A percentile compares a stretch with the other conserved stretches of the same genome.
These are phyloP conservation scores for Immersiella caudata DNA, from an alignment of 495 filamentous ascomycete species.

Conservation along the genomic window DNA sequence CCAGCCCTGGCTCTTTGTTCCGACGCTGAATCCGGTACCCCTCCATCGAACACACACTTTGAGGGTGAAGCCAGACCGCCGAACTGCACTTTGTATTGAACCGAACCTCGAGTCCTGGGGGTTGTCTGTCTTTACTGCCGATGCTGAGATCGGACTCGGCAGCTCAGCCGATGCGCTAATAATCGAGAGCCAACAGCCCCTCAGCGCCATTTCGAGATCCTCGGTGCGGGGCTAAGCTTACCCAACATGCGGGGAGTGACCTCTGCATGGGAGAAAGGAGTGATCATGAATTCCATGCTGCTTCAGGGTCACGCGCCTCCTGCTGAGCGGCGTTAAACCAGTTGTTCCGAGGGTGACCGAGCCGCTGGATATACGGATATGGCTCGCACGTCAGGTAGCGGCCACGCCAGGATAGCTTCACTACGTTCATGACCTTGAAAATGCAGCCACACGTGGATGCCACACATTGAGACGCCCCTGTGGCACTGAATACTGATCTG, in stretches of 20 bases:
- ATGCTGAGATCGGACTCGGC: neutral
- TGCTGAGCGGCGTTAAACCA: neutral
- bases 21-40: neutral
- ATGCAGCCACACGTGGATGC: neutral
- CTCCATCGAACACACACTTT: neutral
- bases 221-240: neutral
- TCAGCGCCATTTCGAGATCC: neutral
- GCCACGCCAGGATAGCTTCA: too few species aligned
- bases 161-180: slow-evolving; percentile 5
- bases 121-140: neutral
- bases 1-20: slow-evolving; percentile 5
- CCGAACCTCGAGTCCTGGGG: neutral
- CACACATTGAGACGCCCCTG: too few species aligned
- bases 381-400: too few species aligned
- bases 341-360: too few species aligned
- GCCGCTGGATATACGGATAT: too few species aligned
- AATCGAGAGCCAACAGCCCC: neutral
- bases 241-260: neutral
- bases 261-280: neutral
- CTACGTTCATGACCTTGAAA: neutral
- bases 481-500: too few species aligned
- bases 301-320: neutral
- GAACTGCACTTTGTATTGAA: neutral
- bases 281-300: neutral
- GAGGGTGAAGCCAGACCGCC: neutral